Evolutionary conservation across 73 alveolate species (phyloP).

Genomic region (Paramecium octaurelia): DNA sequence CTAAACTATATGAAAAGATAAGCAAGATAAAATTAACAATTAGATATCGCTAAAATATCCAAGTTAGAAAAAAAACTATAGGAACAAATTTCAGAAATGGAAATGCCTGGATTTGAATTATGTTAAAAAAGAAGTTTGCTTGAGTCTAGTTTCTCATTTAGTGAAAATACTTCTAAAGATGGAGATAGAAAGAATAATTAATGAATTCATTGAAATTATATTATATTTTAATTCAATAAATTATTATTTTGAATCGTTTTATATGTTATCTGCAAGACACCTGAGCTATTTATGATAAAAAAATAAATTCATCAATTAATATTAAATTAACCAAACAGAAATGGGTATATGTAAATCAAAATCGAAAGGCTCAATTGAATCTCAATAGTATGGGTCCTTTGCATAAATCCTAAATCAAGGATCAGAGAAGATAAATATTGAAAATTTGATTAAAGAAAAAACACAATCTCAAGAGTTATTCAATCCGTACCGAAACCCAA

Average conservation of each 20-base stretch:
- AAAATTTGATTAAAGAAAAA: not conserved
- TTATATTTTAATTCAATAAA: not conserved
- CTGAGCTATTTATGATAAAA: not conserved
- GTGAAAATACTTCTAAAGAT: not conserved
- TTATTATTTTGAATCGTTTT: not conserved
- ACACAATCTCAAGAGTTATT: not conserved
- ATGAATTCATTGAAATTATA: not conserved
- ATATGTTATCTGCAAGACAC: not conserved
- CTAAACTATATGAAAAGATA: not conserved
- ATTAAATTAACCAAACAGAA: not conserved
- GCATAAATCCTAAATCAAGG: not conserved
- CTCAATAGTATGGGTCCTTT: not conserved
- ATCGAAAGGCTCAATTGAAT: not conserved
- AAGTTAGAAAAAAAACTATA: not conserved
- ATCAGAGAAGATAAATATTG: not conserved
- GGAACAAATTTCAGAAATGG: not conserved
- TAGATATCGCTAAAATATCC: not conserved
- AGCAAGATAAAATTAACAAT: not conserved
- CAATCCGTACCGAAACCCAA: not conserved
- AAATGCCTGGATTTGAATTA: not conserved
- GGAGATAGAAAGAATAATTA: not conserved
- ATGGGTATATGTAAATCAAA: not conserved
- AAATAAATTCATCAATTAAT: not conserved
- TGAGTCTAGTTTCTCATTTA: not conserved
- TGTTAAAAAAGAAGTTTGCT: not conserved